Evolutionary conservation across 257 asterid genomes (phyloP).

Genomic region (Gardenia jasminoides): DNA sequence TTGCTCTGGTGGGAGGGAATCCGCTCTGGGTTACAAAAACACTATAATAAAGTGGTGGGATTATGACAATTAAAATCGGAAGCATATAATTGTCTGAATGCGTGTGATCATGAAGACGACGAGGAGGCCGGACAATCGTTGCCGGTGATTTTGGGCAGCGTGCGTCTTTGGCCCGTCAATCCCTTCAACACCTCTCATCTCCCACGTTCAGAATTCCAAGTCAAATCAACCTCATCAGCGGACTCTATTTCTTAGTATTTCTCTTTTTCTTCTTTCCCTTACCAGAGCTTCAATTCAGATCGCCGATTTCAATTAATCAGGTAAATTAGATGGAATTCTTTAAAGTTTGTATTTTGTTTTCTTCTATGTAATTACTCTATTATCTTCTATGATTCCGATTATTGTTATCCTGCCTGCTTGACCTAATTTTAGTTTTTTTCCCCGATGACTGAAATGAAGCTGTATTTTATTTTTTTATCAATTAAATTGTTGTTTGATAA

Average conservation of each 20-base stretch:
- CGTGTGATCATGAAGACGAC: slow-evolving; percentile 32
- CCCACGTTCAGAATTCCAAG: not conserved
- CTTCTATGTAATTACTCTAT: not conserved
- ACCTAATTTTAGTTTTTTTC: not conserved
- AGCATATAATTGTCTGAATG: slow-evolving; percentile 16
- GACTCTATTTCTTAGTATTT: not conserved
- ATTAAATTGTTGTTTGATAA: not conserved
- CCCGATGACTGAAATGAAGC: slow-evolving; percentile 3
- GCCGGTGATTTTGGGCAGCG: slow-evolving; percentile 31
- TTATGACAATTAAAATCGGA: not conserved
- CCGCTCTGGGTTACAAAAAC: not conserved
- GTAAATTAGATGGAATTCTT: not conserved
- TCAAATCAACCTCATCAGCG: not conserved
- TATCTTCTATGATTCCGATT: not conserved
- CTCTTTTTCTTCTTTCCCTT: slow-evolving; percentile 15
- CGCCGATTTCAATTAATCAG: slow-evolving; percentile 4
- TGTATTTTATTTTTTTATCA: not conserved
- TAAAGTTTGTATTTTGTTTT: not conserved
- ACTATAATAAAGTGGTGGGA: not conserved
- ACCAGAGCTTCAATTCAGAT: slow-evolving; percentile 12
- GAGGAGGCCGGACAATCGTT: slow-evolving; percentile 30
- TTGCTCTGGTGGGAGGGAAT: too few species aligned
- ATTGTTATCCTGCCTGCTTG: not conserved
- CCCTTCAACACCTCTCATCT: slow-evolving; percentile 10
- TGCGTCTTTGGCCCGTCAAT: not conserved